Conservation (phyloP, 495 filamentous ascomycete genomes). For the Bombardia bombarda region DNA sequence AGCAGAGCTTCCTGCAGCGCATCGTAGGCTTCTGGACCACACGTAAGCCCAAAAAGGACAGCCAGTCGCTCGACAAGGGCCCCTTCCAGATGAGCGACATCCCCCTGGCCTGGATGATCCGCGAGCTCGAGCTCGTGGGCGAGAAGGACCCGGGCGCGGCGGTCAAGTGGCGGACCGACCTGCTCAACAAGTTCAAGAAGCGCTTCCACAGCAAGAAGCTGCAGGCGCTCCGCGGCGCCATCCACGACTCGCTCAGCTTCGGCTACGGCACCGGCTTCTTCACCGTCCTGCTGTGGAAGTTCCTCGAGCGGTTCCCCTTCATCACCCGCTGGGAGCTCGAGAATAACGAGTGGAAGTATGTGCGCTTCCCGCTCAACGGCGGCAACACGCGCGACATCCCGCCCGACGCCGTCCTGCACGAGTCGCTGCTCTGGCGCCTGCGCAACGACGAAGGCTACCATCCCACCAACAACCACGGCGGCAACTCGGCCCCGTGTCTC, state of each 20-base stretch:
- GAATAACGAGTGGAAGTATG: slow-evolving; percentile 6
- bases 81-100: slow-evolving; percentile 12
- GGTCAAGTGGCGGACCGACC: slow-evolving; percentile 3
- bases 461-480: slow-evolving; percentile 10
- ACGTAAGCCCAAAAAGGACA: slow-evolving; percentile 1
- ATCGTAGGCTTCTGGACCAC: slow-evolving; percentile 5
- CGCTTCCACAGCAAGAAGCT: slow-evolving; percentile 3
- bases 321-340: slow-evolving; percentile 10
- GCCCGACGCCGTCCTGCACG: slow-evolving; percentile 8
- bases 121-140: slow-evolving; percentile 7
- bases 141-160: slow-evolving; percentile 2
- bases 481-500: slow-evolving; percentile 4
- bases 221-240: slow-evolving; percentile 1
- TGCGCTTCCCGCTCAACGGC: slow-evolving; percentile 9
- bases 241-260: slow-evolving; percentile 7
- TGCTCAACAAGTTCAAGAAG: slow-evolving; percentile 4
- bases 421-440: slow-evolving; percentile 6
- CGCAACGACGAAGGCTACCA: slow-evolving; percentile 1
- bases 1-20: slow-evolving; percentile 1
- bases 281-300: slow-evolving; percentile 9
- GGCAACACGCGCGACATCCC: slow-evolving; percentile 6
- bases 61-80: slow-evolving; percentile 3
- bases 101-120: slow-evolving; percentile 11
- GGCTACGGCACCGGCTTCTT: slow-evolving; percentile 6
- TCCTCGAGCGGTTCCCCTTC: slow-evolving; percentile 6